Conservation (phyloP, 129 eudicot genomes). For the Artemisia annua region DNA sequence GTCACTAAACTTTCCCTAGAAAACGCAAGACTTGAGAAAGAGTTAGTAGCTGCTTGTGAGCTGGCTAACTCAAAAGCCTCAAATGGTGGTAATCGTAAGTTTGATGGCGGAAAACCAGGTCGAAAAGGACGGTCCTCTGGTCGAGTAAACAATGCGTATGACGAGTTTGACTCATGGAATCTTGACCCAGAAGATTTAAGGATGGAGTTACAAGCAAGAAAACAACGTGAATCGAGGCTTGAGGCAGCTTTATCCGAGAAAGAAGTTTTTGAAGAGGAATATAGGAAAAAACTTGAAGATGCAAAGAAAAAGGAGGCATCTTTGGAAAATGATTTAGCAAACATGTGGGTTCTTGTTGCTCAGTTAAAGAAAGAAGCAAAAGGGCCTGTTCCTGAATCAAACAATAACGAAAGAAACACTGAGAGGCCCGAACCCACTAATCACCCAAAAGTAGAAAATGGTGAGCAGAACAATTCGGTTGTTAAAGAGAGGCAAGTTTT, state of each 20-base stretch:
- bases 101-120: constrained; percentile 47
- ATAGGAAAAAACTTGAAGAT: constrained; percentile 67
- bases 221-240: constrained; percentile 76
- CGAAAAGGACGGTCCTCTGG: constrained; percentile 66
- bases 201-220: constrained; percentile 84
- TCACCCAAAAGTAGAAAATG: constrained; percentile 40
- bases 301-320: constrained; percentile 83
- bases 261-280: constrained; percentile 72
- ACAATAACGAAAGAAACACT: constrained; percentile 30
- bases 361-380: constrained; percentile 76
- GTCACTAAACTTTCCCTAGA: constrained; percentile 85
- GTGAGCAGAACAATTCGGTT: constrained; percentile 33
- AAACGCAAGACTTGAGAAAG: constrained; percentile 85
- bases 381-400: constrained; percentile 41
- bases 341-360: constrained; percentile 99
- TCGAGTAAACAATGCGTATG: constrained; percentile 55
- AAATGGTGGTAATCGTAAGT: constrained; percentile 56
- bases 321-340: constrained; percentile 87
- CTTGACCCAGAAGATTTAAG: constrained; percentile 73
- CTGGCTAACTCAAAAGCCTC: constrained; percentile 42
- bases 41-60: constrained; percentile 72
- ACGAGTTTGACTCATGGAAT: constrained; percentile 76
- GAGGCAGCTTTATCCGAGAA: constrained; percentile 92
- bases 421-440: constrained; percentile 34
- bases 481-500: constrained; percentile 45